phyloP scores from a whole-genome alignment of 129 eudicot genomes.

The Flaveria sonorensis region DNA sequence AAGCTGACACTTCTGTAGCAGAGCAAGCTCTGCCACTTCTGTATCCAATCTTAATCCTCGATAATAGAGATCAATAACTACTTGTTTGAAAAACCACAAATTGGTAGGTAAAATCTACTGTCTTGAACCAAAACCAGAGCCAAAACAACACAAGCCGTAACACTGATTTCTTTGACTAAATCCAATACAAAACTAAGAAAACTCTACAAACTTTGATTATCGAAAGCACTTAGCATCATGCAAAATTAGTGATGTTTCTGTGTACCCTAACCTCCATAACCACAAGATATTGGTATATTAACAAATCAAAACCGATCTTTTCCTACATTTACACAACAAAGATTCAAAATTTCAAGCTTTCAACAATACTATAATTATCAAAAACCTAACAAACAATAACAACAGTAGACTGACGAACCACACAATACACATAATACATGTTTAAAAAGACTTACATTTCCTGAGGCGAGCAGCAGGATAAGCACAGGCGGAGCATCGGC shows the following conservation, averaged over 20 bases:
- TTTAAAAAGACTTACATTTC: conserved; percentile 50
- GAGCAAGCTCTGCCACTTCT: neutral
- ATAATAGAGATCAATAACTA: too few relatives aligned
- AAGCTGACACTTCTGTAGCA: too few relatives aligned
- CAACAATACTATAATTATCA: neutral
- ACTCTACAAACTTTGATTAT: too few relatives aligned
- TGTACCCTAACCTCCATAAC: neutral
- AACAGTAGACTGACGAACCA: neutral
- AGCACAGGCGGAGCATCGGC: conserved; percentile 19
- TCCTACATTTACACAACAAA: neutral
- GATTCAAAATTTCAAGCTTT: neutral
- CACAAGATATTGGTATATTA: too few relatives aligned
- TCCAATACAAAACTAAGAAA: too few relatives aligned
- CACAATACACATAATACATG: too few relatives aligned
- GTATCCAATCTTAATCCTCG: too few relatives aligned
- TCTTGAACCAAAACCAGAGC: too few relatives aligned
- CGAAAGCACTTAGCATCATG: too few relatives aligned
- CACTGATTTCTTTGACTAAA: neutral
- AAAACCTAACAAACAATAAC: neutral
- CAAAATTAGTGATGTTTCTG: neutral
- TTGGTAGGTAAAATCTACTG: too few relatives aligned
- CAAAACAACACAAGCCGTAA: neutral
- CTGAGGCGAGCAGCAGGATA: conserved; percentile 58
- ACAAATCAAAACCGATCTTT: neutral
- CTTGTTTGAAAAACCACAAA: too few relatives aligned